Conservation (phyloP, 805 yeast species). For the Debaryomyces tyrocola region DNA sequence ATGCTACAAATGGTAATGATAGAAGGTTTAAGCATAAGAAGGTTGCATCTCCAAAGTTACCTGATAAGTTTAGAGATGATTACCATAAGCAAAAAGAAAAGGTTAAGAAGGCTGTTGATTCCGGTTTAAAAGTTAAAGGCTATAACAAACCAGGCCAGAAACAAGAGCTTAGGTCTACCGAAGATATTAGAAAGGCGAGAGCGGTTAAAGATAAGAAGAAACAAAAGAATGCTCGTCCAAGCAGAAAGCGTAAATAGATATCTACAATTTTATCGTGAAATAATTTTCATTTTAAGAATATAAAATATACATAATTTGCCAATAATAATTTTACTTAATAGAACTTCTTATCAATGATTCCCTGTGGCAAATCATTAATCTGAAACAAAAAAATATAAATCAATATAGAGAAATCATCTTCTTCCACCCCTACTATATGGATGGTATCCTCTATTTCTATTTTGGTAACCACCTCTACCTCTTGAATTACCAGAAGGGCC, state of each 20-base stretch:
- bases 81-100: slow-evolving; percentile 78
- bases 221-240: slow-evolving; percentile 85
- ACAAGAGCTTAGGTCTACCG: slow-evolving; percentile 65
- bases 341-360: too few species aligned
- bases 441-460: slow-evolving; percentile 40
- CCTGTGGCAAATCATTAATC: background rate
- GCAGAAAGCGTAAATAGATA: slow-evolving; percentile 23
- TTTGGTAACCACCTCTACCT: slow-evolving; percentile 31
- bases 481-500: slow-evolving; percentile 33
- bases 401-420: slow-evolving; percentile 8
- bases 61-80: slow-evolving; percentile 90
- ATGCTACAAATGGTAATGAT: slow-evolving; percentile 27
- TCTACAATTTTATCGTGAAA: too few species aligned
- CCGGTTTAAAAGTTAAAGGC: slow-evolving; percentile 74
- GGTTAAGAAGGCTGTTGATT: slow-evolving; percentile 74
- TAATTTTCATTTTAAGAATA: too few species aligned
- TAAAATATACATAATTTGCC: too few species aligned
- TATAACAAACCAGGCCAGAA: slow-evolving; percentile 46
- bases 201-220: slow-evolving; percentile 64
- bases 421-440: slow-evolving; percentile 47
- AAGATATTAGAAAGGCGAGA: slow-evolving; percentile 79
- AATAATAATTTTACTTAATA: too few species aligned
- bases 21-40: slow-evolving; percentile 69
- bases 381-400: background rate
- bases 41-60: slow-evolving; percentile 77